Evolutionary conservation across 1,284 basidiomycete species (phyloP), one percentile per base, ranked within the genome.

Genomic region (Tilletia caries): DNA sequence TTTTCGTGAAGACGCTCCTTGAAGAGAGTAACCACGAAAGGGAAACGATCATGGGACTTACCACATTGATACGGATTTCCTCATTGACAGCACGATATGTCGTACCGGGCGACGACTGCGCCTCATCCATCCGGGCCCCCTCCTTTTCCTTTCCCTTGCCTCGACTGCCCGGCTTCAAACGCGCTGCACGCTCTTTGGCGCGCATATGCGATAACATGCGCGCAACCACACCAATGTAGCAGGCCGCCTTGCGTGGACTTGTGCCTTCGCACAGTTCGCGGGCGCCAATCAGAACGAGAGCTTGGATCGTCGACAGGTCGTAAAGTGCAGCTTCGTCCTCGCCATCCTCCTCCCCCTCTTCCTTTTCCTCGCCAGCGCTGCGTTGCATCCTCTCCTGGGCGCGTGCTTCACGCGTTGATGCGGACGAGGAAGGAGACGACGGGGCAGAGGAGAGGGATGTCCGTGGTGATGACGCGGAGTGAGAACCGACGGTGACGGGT

Each of bases 161-260:
- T 15, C 37, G 37, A 6, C 37, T 15, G 15, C 37, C 13, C 12
- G 5, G 32, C n/a, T 37, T 62, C 18, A 25, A 29, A 33, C 29
- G 58, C 15, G 58, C 58, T 4, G 58, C 58, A 12, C 58, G 27
- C 58, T 62, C 58, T 8, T 62, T 62, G 5, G 58, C 58, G 1
- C 58, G 58, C 58, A 62, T 62, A 29, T 62, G 58, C 58, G 58
- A 62, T 13, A 62, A 29, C 58, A 62, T 62, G 2, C 58, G 58
- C 32, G 58, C 58, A 33, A 62, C 58, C 12, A 62, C 58, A 3
- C 58, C 58, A 29, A 62, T 29, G n/a, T 33, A 62, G 32, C 58
- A 62, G 3, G 58, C 58, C n/a, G 58, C 12, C 32, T 62, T 62
- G 18, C 58, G 58, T 18, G 58, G 58, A 23, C 58, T 62, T 15